phyloP scores from a whole-genome alignment of 1,284 basidiomycete species.

The Moesziomyces globuligerus region DNA sequence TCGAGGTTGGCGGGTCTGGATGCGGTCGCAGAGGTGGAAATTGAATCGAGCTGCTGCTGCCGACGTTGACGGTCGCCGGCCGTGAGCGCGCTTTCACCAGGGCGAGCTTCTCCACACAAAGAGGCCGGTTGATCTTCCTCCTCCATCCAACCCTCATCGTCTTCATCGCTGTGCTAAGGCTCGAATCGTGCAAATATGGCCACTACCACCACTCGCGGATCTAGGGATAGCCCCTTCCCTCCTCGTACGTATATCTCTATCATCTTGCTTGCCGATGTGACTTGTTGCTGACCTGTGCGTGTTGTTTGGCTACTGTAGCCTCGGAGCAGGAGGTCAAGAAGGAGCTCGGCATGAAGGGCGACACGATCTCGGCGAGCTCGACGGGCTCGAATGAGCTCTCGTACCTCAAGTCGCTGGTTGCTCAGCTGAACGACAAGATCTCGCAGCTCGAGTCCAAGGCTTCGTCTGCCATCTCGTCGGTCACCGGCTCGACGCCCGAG shows the following conservation, averaged over 20 bases:
- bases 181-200: conserved; percentile 26
- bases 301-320: conserved; percentile 2
- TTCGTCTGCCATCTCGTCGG: conserved; percentile 24
- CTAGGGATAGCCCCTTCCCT: conserved; percentile 49
- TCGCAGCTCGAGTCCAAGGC: conserved; percentile 49
- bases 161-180: background rate
- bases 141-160: conserved; percentile 5
- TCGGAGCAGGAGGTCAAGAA: conserved; percentile 42
- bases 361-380: conserved; percentile 28
- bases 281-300: conserved; percentile 9
- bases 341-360: conserved; percentile 42
- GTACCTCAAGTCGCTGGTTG: conserved; percentile 64
- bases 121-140: conserved; percentile 1
- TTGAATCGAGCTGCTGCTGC: background rate
- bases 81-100: background rate
- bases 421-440: conserved; percentile 65
- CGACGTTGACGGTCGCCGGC: background rate
- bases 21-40: background rate
- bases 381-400: conserved; percentile 48
- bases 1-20: too few species aligned
- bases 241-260: conserved; percentile 22
- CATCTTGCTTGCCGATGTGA: background rate
- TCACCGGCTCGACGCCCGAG: conserved; percentile 23
- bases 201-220: conserved; percentile 47
- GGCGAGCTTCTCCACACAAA: conserved; percentile 1